Percentiles rank a stretch among this genome's conserved stretches.
Conservation (phyloP, 2,329 filamentous ascomycete genomes). For the Penicillium sp. region DNA sequence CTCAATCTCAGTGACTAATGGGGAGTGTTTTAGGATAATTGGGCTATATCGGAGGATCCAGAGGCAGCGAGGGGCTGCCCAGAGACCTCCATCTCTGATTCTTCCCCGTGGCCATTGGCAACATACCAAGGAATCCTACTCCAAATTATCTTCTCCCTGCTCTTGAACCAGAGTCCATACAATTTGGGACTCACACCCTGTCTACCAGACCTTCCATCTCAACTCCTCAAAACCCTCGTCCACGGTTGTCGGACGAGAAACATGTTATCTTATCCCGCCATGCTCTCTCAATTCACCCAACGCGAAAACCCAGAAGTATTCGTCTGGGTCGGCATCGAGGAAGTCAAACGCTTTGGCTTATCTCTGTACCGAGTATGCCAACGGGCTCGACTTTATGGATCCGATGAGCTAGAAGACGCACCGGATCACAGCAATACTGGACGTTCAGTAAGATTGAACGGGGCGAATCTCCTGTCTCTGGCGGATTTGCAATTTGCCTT, state of each 20-base stretch:
- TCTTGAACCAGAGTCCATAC: not conserved
- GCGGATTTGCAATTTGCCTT: constrained; percentile 2
- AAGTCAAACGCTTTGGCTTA: constrained; percentile 26
- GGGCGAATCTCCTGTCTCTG: not conserved
- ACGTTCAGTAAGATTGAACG: not conserved
- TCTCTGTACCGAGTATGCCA: not conserved
- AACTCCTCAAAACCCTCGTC: constrained; percentile 24
- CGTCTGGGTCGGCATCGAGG: constrained; percentile 28
- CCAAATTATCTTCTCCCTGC: constrained; percentile 30
- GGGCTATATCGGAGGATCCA: constrained; percentile 5
- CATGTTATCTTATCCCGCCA: constrained; percentile 30
- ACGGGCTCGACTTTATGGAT: not conserved
- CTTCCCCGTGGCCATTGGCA: constrained; percentile 28
- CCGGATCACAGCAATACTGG: not conserved
- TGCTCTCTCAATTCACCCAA: constrained; percentile 19
- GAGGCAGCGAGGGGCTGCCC: not conserved
- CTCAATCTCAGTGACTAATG: not conserved
- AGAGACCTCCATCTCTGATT: not conserved
- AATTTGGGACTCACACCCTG: constrained; percentile 4
- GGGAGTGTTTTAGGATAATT: not conserved
- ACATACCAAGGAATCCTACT: constrained; percentile 33
- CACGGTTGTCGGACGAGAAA: constrained; percentile 21
- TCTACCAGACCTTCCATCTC: constrained; percentile 1
- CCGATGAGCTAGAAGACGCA: not conserved
- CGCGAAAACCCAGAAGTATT: constrained; percentile 19